phyloP scores from a whole-genome alignment of 139 green algal species.

The Edaphochlamys debaryana region DNA sequence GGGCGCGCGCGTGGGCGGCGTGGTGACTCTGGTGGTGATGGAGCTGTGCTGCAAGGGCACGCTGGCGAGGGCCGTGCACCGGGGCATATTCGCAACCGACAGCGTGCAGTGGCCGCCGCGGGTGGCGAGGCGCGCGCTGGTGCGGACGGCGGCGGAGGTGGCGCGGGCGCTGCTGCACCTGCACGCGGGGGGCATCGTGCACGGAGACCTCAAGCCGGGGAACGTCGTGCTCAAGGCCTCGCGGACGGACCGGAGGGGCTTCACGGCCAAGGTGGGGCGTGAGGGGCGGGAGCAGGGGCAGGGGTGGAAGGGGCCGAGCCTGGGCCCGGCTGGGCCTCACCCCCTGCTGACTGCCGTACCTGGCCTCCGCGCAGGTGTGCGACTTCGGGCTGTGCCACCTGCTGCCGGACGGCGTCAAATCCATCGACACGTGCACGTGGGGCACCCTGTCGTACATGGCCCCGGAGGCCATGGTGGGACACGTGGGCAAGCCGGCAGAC shows the following conservation, averaged over 20 bases:
- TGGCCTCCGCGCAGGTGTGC: not conserved
- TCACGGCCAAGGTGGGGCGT: not conserved
- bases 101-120: not conserved
- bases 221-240: constrained; percentile 6
- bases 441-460: constrained; percentile 13
- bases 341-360: not conserved
- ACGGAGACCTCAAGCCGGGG: no score
- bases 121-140: constrained; percentile 1
- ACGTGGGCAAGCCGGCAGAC: constrained; percentile 6
- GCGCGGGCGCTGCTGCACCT: constrained; percentile 30
- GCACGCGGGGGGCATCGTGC: constrained; percentile 10
- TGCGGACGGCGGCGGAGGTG: constrained; percentile 22
- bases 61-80: not conserved
- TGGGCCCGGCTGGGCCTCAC: not conserved
- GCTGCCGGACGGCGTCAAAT: not conserved
- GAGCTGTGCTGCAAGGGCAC: constrained; percentile 11
- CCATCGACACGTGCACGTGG: constrained; percentile 1
- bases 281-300: no score
- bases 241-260: constrained; percentile 5
- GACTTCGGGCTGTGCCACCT: constrained; percentile 14
- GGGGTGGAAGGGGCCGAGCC: not conserved
- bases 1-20: not conserved
- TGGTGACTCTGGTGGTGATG: constrained; percentile 27
- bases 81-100: not conserved
- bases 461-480: constrained; percentile 18